Evolutionary conservation across 2,329 filamentous ascomycete genomes (phyloP).

Genomic region (Clonostachys rhizophaga): DNA sequence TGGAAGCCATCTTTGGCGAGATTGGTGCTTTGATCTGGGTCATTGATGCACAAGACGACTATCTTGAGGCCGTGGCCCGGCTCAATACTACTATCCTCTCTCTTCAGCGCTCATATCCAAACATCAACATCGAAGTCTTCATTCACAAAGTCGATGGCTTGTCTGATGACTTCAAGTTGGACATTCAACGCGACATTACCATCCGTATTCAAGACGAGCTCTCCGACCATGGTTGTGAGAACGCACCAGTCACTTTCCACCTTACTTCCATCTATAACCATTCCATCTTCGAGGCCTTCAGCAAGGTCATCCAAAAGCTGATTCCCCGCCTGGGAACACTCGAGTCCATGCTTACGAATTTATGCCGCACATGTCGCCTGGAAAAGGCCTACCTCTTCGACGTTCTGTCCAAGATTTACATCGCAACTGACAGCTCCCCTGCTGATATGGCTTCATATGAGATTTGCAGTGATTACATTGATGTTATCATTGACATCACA

Average conservation of each 20-base stretch:
- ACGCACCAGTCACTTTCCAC: slow-evolving; percentile 90
- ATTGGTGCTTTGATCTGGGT: slow-evolving; percentile 97
- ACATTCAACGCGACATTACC: slow-evolving; percentile 94
- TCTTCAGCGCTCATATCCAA: slow-evolving; percentile 81
- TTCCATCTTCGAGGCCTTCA: slow-evolving; percentile 96
- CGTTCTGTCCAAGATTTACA: slow-evolving; percentile 96
- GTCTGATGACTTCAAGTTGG: slow-evolving; percentile 91
- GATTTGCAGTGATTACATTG: slow-evolving; percentile 97
- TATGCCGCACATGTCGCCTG: slow-evolving; percentile 90
- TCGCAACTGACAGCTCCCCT: slow-evolving; percentile 89
- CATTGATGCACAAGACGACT: slow-evolving; percentile 97
- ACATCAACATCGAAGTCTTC: slow-evolving; percentile 97
- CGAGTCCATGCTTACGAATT: slow-evolving; percentile 88
- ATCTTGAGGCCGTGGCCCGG: slow-evolving; percentile 82
- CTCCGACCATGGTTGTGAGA: slow-evolving; percentile 87
- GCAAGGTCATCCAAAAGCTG: slow-evolving; percentile 96
- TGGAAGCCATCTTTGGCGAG: slow-evolving; percentile 89
- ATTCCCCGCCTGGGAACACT: slow-evolving; percentile 90
- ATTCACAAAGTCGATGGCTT: slow-evolving; percentile 99
- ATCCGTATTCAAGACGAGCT: slow-evolving; percentile 96
- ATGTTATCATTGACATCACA: slow-evolving; percentile 95
- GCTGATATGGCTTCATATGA: slow-evolving; percentile 96
- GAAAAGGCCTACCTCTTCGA: slow-evolving; percentile 99
- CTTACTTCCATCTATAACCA: slow-evolving; percentile 98
- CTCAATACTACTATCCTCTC: slow-evolving; percentile 87